Conservation (phyloP, 768 basidiomycete species). For the Hygrocybe coccinea region DNA sequence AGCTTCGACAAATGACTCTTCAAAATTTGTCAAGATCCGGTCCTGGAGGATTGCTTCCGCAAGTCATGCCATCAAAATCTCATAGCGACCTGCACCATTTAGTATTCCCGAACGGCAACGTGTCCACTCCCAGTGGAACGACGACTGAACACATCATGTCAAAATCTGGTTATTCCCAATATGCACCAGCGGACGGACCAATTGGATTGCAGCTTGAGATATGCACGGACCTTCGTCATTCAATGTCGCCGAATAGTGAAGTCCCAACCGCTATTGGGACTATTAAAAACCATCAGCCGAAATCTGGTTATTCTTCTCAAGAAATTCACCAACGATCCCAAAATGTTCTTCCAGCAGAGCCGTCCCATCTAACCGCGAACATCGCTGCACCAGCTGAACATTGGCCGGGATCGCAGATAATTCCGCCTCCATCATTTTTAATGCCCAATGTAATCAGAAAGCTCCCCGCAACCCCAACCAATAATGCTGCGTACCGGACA, state of each 20-base stretch:
- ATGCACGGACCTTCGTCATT: no score
- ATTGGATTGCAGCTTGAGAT: no score
- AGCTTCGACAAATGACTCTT: conserved; percentile 24
- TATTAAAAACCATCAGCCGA: neutral
- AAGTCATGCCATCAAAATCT: conserved; percentile 14
- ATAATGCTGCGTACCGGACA: neutral
- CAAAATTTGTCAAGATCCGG: no score
- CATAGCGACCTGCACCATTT: conserved; percentile 32
- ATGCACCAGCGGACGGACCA: no score
- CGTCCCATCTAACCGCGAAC: no score
- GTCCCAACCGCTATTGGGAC: no score
- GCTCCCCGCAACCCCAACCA: neutral
- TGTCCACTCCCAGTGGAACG: conserved; percentile 27
- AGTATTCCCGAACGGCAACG: conserved; percentile 28
- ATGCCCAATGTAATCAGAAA: neutral
- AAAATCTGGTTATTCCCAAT: neutral
- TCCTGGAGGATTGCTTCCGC: conserved; percentile 15
- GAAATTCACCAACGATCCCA: no score
- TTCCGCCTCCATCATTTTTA: no score
- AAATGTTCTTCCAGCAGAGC: no score
- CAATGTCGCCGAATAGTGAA: no score
- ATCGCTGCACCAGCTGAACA: no score
- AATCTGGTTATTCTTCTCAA: neutral
- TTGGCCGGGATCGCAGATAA: neutral
- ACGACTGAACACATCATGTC: neutral